These are phyloP conservation scores for Xerocomus tenax DNA, from an alignment of 1,284 basidiomycete species.

Conservation along the genomic window DNA sequence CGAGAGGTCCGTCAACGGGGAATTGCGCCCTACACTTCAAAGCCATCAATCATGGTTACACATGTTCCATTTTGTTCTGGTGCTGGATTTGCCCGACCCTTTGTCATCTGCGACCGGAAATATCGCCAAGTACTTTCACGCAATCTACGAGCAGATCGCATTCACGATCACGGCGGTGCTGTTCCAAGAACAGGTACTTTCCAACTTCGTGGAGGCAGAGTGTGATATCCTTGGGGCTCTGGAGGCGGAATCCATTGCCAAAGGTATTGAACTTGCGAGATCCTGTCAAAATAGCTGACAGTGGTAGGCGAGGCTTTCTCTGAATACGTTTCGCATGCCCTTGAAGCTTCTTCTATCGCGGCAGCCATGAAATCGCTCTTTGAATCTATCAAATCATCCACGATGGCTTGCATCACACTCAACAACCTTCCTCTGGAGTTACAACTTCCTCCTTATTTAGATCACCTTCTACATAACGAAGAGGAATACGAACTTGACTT, in stretches of 20 bases:
- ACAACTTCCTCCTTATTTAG: slow-evolving; percentile 72
- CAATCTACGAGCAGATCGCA: slow-evolving; percentile 78
- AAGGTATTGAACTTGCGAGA: slow-evolving; percentile 39
- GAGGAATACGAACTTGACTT: slow-evolving; percentile 38
- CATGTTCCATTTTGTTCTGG: slow-evolving; percentile 82
- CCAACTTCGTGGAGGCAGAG: slow-evolving; percentile 74
- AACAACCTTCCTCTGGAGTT: slow-evolving; percentile 71
- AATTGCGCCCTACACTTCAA: slow-evolving; percentile 15
- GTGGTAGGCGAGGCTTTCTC: slow-evolving; percentile 48
- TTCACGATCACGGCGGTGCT: slow-evolving; percentile 84
- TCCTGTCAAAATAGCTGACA: slow-evolving; percentile 8
- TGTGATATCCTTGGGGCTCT: slow-evolving; percentile 60
- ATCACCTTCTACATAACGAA: slow-evolving; percentile 56
- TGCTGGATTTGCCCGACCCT: slow-evolving; percentile 84
- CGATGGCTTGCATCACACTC: slow-evolving; percentile 68
- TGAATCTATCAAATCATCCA: slow-evolving; percentile 61
- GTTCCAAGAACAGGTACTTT: slow-evolving; percentile 76
- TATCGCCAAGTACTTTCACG: slow-evolving; percentile 69
- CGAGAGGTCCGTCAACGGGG: slow-evolving; percentile 31
- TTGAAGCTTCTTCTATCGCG: slow-evolving; percentile 64
- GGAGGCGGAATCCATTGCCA: slow-evolving; percentile 58
- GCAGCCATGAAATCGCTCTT: slow-evolving; percentile 66
- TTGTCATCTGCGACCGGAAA: slow-evolving; percentile 72
- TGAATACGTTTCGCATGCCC: slow-evolving; percentile 49
- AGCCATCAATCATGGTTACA: slow-evolving; percentile 49